phyloP scores from a whole-genome alignment of 768 basidiomycete genomes.

The Boletus huronensis region DNA sequence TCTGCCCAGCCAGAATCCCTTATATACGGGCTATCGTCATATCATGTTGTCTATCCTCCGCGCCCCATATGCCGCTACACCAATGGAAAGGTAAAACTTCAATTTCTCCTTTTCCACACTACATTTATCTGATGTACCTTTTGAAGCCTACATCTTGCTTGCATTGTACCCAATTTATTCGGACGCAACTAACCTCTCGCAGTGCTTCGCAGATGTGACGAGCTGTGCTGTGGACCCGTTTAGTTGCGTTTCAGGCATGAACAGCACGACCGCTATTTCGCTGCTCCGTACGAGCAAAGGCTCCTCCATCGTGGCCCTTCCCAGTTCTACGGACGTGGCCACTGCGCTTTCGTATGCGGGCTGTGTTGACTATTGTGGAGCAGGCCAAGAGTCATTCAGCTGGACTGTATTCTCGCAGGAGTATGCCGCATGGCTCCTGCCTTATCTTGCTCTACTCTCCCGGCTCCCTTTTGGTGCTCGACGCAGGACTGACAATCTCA shows the following conservation, averaged over 20 bases:
- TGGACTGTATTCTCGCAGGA: slow-evolving; percentile 32
- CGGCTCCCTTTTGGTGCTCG: slow-evolving; percentile 47
- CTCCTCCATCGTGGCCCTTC: neutral
- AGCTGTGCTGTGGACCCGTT: neutral
- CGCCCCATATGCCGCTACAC: slow-evolving; percentile 1
- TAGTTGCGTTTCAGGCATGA: neutral
- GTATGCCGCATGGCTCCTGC: slow-evolving; percentile 45
- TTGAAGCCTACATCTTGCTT: neutral
- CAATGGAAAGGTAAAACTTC: slow-evolving; percentile 6
- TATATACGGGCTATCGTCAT: neutral
- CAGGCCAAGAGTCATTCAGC: slow-evolving; percentile 9
- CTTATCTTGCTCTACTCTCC: slow-evolving; percentile 46
- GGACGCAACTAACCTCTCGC: slow-evolving; percentile 4
- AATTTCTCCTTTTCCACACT: neutral
- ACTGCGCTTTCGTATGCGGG: slow-evolving; percentile 9
- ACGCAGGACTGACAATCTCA: slow-evolving; percentile 39
- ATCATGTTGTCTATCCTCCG: too few relatives aligned
- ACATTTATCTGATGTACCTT: neutral
- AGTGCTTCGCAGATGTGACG: slow-evolving; percentile 10
- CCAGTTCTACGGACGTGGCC: neutral
- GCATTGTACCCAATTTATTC: neutral
- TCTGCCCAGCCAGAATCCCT: neutral
- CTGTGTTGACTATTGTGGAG: slow-evolving; percentile 13
- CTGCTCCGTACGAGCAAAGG: slow-evolving; percentile 14
- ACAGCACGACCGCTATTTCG: slow-evolving; percentile 10